These are phyloP conservation scores for Hanseniaspora gamundiae DNA, from an alignment of 1,139 yeast species.

Conservation along the genomic window DNA sequence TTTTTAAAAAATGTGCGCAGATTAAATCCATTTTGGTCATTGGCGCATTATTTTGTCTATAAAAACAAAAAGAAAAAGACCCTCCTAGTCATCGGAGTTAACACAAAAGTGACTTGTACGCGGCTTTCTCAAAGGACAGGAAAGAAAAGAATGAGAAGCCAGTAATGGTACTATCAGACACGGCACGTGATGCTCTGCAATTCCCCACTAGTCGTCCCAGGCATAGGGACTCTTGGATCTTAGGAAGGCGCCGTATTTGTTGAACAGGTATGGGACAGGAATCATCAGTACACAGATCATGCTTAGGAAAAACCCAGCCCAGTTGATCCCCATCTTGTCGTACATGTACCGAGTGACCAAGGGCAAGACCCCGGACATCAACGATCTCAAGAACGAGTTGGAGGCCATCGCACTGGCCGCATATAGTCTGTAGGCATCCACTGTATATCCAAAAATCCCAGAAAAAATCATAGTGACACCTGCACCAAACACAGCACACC, in stretches of 20 bases:
- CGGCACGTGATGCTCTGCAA: background rate
- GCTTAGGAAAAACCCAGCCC: conserved; percentile 53
- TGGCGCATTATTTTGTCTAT: too few species aligned
- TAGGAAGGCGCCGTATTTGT: conserved; percentile 47
- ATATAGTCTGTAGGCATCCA: conserved; percentile 47
- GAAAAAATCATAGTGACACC: conserved; percentile 45
- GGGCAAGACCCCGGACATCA: conserved; percentile 68
- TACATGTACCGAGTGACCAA: conserved; percentile 53
- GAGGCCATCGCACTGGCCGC: conserved; percentile 81
- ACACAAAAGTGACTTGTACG: too few species aligned
- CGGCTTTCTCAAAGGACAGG: too few species aligned
- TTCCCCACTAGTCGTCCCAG: conserved; percentile 14
- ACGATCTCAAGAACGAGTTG: conserved; percentile 55
- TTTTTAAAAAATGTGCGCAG: too few species aligned
- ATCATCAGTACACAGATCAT: conserved; percentile 43
- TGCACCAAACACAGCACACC: conserved; percentile 49
- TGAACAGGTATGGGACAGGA: conserved; percentile 70
- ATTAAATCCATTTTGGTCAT: too few species aligned
- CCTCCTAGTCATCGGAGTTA: too few species aligned
- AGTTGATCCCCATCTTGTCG: conserved; percentile 39
- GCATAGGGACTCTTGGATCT: conserved; percentile 51
- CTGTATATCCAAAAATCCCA: conserved; percentile 47
- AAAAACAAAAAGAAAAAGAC: too few species aligned
- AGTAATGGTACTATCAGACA: too few species aligned
- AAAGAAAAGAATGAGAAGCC: too few species aligned